Percentiles rank a stretch among this genome's conserved stretches.
phyloP scores from a whole-genome alignment of 2,329 filamentous ascomycete species.

The Beauveria medogensis region DNA sequence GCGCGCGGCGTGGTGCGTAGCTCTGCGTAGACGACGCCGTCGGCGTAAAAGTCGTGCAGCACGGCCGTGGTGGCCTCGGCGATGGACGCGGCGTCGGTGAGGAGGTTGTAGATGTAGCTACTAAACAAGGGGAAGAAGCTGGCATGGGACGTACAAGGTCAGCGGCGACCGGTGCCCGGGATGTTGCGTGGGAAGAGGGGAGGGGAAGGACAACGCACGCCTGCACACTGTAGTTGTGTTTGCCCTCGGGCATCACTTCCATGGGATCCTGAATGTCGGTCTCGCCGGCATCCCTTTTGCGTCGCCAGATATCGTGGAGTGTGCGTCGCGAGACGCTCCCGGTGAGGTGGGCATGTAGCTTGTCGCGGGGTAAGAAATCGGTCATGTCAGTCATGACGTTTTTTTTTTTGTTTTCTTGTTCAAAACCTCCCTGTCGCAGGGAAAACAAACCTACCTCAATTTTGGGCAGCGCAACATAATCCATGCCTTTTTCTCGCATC shows the following conservation, averaged over 20 bases:
- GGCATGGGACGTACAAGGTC: conserved; percentile 5
- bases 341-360: conserved; percentile 75
- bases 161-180: not conserved
- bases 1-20: conserved; percentile 71
- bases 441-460: conserved; percentile 37
- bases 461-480: conserved; percentile 44
- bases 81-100: conserved; percentile 54
- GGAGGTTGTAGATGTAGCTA: conserved; percentile 69
- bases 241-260: conserved; percentile 58
- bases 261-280: conserved; percentile 60
- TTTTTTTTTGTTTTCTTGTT: too few species aligned
- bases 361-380: not conserved
- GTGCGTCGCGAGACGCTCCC: conserved; percentile 67
- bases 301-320: conserved; percentile 66
- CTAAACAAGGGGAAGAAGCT: conserved; percentile 75
- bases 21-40: conserved; percentile 72
- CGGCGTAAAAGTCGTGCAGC: conserved; percentile 55
- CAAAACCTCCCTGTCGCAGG: not conserved
- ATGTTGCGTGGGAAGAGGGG: not conserved
- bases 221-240: conserved; percentile 61
- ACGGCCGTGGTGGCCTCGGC: conserved; percentile 57
- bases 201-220: conserved; percentile 44
- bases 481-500: conserved; percentile 21
- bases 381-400: not conserved
- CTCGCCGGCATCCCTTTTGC: conserved; percentile 44